Conservation (phyloP, 1,284 basidiomycete species). For the Paramarasmius palmivorus region DNA sequence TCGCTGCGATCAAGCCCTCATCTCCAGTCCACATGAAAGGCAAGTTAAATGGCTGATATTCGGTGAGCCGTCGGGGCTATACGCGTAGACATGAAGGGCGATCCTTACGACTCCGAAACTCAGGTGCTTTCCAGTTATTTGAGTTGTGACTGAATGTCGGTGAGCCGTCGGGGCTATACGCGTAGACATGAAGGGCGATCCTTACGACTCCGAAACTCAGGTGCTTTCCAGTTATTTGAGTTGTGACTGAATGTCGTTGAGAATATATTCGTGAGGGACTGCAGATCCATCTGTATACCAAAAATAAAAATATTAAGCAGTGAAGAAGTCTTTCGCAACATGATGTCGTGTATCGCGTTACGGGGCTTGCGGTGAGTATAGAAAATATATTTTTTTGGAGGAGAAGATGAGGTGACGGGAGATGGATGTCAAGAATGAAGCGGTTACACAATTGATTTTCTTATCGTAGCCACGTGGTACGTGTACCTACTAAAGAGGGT, state of each 20-base stretch:
- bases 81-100: constrained; percentile 3
- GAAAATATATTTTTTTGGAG: too few relatives aligned
- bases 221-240: constrained; percentile 80
- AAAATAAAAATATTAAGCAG: too few relatives aligned
- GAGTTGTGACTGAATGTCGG: constrained; percentile 82
- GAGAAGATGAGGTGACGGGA: too few relatives aligned
- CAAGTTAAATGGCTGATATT: neutral
- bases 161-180: constrained; percentile 29
- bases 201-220: constrained; percentile 83
- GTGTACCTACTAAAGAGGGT: too few relatives aligned
- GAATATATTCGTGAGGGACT: constrained; percentile 75
- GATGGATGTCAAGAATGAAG: too few relatives aligned
- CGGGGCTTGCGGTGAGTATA: too few relatives aligned
- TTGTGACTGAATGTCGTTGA: constrained; percentile 79
- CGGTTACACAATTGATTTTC: too few relatives aligned
- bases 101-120: constrained; percentile 84
- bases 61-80: neutral
- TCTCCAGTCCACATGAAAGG: constrained; percentile 55
- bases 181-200: constrained; percentile 33
- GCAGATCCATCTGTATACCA: constrained; percentile 80
- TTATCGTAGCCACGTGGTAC: too few relatives aligned
- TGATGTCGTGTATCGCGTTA: too few relatives aligned
- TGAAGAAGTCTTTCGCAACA: too few relatives aligned
- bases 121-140: constrained; percentile 79
- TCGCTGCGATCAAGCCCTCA: constrained; percentile 75